phyloP scores from a whole-genome alignment of 495 filamentous ascomycete species.

The Durotheca rogersii region DNA sequence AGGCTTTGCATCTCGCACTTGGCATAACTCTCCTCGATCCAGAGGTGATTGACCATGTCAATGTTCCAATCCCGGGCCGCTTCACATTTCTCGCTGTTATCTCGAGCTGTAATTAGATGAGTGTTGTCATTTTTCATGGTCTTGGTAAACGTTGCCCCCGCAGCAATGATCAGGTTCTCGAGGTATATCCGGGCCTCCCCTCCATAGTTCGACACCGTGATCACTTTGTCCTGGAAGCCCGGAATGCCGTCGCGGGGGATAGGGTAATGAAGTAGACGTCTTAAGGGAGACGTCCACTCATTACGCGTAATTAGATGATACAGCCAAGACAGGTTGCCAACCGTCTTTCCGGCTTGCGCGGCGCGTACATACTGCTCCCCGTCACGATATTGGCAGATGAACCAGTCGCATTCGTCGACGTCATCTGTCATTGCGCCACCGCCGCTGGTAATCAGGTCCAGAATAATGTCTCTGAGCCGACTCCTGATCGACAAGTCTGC shows the following conservation, averaged over 20 bases:
- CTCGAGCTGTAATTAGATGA: conserved; percentile 89
- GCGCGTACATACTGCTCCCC: conserved; percentile 76
- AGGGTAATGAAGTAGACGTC: conserved; percentile 86
- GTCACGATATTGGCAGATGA: conserved; percentile 85
- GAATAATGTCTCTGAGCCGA: conserved; percentile 65
- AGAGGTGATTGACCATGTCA: conserved; percentile 88
- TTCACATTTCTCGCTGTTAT: conserved; percentile 82
- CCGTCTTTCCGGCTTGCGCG: conserved; percentile 70
- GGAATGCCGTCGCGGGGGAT: conserved; percentile 70
- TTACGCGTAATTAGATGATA: conserved; percentile 88
- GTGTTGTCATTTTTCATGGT: conserved; percentile 93
- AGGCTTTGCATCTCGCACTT: conserved; percentile 71
- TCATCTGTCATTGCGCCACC: conserved; percentile 67
- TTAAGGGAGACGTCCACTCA: conserved; percentile 78
- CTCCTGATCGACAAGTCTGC: conserved; percentile 68
- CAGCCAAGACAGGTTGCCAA: conserved; percentile 91
- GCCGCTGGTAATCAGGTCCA: conserved; percentile 64
- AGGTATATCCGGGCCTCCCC: conserved; percentile 92
- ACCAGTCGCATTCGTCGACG: conserved; percentile 72
- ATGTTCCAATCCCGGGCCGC: conserved; percentile 92
- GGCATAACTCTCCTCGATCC: conserved; percentile 96
- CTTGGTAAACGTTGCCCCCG: conserved; percentile 85
- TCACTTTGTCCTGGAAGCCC: conserved; percentile 71
- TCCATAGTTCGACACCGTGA: conserved; percentile 93
- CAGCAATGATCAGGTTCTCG: conserved; percentile 81